Conservation (phyloP, 106 monocot species). For the Dendrobium huoshanense region DNA sequence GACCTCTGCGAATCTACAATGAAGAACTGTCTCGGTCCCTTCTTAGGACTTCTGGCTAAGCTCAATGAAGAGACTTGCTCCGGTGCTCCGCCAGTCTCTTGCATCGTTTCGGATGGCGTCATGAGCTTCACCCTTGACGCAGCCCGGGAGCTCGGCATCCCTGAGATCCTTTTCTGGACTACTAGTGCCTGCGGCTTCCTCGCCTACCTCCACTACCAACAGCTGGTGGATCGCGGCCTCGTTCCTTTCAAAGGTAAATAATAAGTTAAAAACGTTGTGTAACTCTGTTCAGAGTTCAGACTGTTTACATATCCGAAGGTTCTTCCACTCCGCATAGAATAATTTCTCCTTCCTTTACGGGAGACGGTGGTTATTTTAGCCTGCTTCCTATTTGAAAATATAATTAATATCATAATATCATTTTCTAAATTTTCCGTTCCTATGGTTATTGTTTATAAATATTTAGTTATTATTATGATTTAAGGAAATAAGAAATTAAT, state of each 20-base stretch:
- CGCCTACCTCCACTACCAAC: background rate
- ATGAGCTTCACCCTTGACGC: constrained; percentile 21
- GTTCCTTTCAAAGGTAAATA: constrained; percentile 6
- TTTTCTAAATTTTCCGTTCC: too few relatives aligned
- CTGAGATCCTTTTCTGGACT: background rate
- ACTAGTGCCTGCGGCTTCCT: constrained; percentile 13
- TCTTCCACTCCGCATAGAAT: too few relatives aligned
- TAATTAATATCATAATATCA: too few relatives aligned
- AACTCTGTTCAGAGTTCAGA: too few relatives aligned
- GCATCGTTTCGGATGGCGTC: constrained; percentile 13
- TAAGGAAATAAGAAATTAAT: too few relatives aligned
- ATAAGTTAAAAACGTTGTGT: background rate
- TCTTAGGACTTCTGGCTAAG: constrained; percentile 1
- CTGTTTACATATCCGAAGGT: too few relatives aligned
- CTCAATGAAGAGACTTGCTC: background rate
- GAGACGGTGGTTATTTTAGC: too few relatives aligned
- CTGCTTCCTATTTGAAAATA: too few relatives aligned
- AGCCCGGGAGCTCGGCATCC: constrained; percentile 7
- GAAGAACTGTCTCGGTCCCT: constrained; percentile 9
- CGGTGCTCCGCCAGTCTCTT: background rate
- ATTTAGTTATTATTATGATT: too few relatives aligned
- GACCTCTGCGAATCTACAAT: constrained; percentile 5
- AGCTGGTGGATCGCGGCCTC: constrained; percentile 5
- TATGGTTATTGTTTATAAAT: too few relatives aligned
- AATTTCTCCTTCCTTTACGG: too few relatives aligned